Conservation (phyloP, 2,329 filamentous ascomycete genomes). For the Lecanoromycetidae sp. region DNA sequence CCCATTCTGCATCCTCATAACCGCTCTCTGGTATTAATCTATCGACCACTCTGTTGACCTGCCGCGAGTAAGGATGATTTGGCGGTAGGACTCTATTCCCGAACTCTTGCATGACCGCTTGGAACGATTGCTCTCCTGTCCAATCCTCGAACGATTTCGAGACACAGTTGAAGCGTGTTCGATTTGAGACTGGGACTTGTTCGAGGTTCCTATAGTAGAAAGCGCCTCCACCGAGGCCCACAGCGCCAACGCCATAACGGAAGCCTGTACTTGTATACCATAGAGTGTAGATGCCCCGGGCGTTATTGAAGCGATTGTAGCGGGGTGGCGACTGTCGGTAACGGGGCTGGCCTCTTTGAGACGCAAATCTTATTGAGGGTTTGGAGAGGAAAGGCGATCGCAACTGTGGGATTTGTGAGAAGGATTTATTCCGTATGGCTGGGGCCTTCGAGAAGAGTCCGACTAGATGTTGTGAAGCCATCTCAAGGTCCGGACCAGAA, state of each 20-base stretch:
- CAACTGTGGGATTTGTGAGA: not conserved
- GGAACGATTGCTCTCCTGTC: conserved; percentile 35
- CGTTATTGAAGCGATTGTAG: conserved; percentile 14
- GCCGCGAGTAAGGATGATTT: conserved; percentile 35
- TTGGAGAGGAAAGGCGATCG: not conserved
- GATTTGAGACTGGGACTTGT: conserved; percentile 42
- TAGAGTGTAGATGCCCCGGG: conserved; percentile 1
- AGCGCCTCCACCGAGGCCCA: conserved; percentile 32
- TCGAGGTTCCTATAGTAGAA: conserved; percentile 47
- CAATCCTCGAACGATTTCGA: conserved; percentile 32
- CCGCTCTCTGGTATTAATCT: conserved; percentile 42
- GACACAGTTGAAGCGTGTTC: conserved; percentile 48
- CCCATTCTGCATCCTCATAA: conserved; percentile 38
- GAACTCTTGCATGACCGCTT: conserved; percentile 37
- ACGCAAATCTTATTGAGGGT: not conserved
- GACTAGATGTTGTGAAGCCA: not conserved
- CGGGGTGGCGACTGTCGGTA: conserved; percentile 1
- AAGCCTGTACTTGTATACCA: conserved; percentile 13
- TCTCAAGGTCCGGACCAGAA: not conserved
- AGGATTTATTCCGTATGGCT: not conserved
- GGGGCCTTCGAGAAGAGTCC: not conserved
- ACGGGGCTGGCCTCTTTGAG: not conserved
- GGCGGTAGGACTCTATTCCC: conserved; percentile 37
- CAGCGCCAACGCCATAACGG: conserved; percentile 11
- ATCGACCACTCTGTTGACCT: conserved; percentile 42